These are phyloP conservation scores for Cercospora brassicicola DNA, from an alignment of 2,329 filamentous ascomycete genomes.

Conservation along the genomic window DNA sequence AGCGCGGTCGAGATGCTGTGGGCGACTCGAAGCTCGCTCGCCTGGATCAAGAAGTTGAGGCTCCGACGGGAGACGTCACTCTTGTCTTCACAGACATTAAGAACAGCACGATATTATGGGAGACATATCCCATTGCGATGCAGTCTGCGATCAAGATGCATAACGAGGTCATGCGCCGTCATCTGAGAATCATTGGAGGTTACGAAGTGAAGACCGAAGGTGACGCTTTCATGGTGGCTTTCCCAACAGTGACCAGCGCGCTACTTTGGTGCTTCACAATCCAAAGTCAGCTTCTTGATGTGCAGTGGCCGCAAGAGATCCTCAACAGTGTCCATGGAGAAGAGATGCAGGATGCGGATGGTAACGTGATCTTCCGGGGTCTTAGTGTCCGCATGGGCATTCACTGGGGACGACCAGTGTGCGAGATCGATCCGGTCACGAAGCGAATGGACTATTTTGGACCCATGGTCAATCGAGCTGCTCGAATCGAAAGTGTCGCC, in stretches of 20 bases:
- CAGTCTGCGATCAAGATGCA: conserved; percentile 94
- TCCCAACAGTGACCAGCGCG: conserved; percentile 91
- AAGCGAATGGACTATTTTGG: conserved; percentile 99
- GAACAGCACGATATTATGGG: conserved; percentile 94
- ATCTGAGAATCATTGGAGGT: conserved; percentile 87
- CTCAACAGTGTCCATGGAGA: conserved; percentile 82
- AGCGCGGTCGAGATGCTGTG: conserved; percentile 58
- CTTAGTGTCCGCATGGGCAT: conserved; percentile 96
- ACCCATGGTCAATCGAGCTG: conserved; percentile 97
- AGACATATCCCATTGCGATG: conserved; percentile 93
- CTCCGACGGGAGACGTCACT: conserved; percentile 84
- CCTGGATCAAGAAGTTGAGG: conserved; percentile 85
- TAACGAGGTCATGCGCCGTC: conserved; percentile 93
- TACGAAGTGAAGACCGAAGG: conserved; percentile 99
- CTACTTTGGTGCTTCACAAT: conserved; percentile 96
- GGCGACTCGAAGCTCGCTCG: conserved; percentile 84
- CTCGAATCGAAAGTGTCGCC: conserved; percentile 88
- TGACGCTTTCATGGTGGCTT: conserved; percentile 98
- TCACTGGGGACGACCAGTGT: conserved; percentile 91
- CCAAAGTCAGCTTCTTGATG: conserved; percentile 81
- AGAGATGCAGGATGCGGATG: conserved; percentile 77
- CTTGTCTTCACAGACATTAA: conserved; percentile 99
- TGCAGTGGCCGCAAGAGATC: conserved; percentile 91
- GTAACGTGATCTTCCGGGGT: conserved; percentile 87
- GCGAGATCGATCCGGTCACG: conserved; percentile 92